Conservation (phyloP, 108 stramenopile species). For the Pseudonitzschia pungens region DNA sequence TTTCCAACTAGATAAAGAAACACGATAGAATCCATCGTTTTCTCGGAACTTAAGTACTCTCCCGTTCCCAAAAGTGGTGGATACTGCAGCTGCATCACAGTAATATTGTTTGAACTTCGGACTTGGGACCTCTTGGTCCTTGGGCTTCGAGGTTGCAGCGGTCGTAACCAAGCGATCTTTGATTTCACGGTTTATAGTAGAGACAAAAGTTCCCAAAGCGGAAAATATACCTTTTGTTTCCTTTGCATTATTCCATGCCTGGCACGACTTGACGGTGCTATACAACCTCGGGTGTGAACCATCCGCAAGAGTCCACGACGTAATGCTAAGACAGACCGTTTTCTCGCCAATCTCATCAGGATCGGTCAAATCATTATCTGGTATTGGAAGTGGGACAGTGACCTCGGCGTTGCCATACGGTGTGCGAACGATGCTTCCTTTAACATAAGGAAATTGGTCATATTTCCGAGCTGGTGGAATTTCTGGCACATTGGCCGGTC, state of each 20-base stretch:
- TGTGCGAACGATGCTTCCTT: constrained; percentile 61
- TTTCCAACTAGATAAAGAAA: constrained; percentile 53
- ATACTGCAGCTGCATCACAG: constrained; percentile 75
- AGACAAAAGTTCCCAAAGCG: constrained; percentile 63
- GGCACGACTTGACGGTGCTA: constrained; percentile 68
- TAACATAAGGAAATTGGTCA: constrained; percentile 54
- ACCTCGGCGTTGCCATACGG: constrained; percentile 77
- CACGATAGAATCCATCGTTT: constrained; percentile 78
- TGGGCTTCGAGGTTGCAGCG: constrained; percentile 11
- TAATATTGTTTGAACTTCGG: constrained; percentile 71
- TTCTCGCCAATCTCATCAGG: constrained; percentile 13
- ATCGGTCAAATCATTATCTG: constrained; percentile 24
- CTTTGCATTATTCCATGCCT: constrained; percentile 67
- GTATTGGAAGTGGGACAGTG: constrained; percentile 39
- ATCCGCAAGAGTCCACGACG: constrained; percentile 76
- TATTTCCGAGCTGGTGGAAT: constrained; percentile 30
- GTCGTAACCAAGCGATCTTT: constrained; percentile 19
- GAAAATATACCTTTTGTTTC: constrained; percentile 56
- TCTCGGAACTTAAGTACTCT: constrained; percentile 59
- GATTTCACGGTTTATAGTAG: constrained; percentile 28
- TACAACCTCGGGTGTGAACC: constrained; percentile 69
- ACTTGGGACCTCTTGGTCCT: constrained; percentile 16
- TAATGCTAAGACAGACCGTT: constrained; percentile 63
- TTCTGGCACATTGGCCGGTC: constrained; percentile 35
- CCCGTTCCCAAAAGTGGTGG: constrained; percentile 83